Evolutionary conservation across 306 rosid genomes (phyloP), one percentile per base, ranked within the genome.

Genomic region (Hippophae rhamnoides): DNA sequence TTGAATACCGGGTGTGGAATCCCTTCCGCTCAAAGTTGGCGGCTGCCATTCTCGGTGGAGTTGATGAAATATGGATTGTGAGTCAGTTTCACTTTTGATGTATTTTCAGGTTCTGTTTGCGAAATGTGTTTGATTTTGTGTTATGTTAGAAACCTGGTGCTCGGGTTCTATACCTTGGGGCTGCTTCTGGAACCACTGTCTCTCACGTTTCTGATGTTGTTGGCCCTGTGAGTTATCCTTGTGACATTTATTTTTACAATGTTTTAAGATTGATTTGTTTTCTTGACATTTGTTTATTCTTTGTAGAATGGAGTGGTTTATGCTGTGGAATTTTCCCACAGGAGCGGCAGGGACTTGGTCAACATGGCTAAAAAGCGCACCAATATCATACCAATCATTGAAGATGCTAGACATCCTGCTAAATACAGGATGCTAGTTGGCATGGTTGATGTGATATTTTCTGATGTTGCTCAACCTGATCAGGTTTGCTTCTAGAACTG

Each of bases 381-480:
- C 0, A 88, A 93, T 84, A 64, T 93, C 13, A 88, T 88, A 2
- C 99, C 97, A 27, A 88, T 93, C 46, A 84, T 93, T 63, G 99
- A 88, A 69, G 99, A 93, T 80, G 99, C 99, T 7, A 93, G 99
- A 41, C 94, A 93, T 78, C 99, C 95, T 9, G 78, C 90, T 2
- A 93, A 86, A 58, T 93, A 93, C 76, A 76, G 96, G 55, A 86
- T 86, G 95, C 71, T 93, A 62, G 90, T 93, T 54, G 95, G 95
- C 54, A 93, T 93, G 95, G 99, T 93, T n/a, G 99, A 93, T 80
- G 95, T 93, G 8, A 77, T 93, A 56, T 93, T 93, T 81, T 88
- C 99, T 44, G 99, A 93, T 77, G 99, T 92, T 73, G 99, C 99
- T 7, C 96, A 92, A 70, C 99, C 96, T 5, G 99, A 92, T 78